These are phyloP conservation scores for Dryas drummondii DNA, from an alignment of 306 rosid species.

Conservation along the genomic window DNA sequence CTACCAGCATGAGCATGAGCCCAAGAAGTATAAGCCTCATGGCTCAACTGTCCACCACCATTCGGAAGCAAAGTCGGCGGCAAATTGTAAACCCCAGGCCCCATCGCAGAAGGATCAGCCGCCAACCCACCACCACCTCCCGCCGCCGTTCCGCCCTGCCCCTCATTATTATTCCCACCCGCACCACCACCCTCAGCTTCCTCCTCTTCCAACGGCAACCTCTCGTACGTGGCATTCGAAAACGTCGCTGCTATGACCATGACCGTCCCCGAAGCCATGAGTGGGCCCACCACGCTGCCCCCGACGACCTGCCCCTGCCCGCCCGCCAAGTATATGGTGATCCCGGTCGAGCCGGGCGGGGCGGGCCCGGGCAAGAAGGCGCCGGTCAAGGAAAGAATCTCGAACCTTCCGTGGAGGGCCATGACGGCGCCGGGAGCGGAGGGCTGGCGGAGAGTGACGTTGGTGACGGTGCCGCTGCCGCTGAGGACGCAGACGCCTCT, in stretches of 20 bases:
- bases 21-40: constrained; percentile 66
- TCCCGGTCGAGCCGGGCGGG: constrained; percentile 57
- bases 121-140: constrained; percentile 41
- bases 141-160: not conserved
- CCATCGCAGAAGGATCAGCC: constrained; percentile 39
- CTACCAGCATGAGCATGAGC: constrained; percentile 48
- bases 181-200: constrained; percentile 31
- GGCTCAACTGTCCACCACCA: constrained; percentile 66
- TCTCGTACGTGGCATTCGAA: constrained; percentile 74
- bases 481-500: constrained; percentile 70
- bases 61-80: constrained; percentile 44
- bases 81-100: constrained; percentile 46
- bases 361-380: constrained; percentile 72
- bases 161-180: constrained; percentile 13
- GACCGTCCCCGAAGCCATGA: constrained; percentile 71
- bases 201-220: constrained; percentile 71
- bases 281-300: constrained; percentile 70
- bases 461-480: constrained; percentile 67
- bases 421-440: constrained; percentile 54
- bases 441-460: constrained; percentile 71
- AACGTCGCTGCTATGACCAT: constrained; percentile 80
- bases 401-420: constrained; percentile 73
- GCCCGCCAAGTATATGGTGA: constrained; percentile 72
- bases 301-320: constrained; percentile 86
- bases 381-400: constrained; percentile 68